Percentiles rank a stretch among this genome's conserved stretches.
Conservation (phyloP, 2,329 filamentous ascomycete genomes). For the Exophiala dermatitidis region DNA sequence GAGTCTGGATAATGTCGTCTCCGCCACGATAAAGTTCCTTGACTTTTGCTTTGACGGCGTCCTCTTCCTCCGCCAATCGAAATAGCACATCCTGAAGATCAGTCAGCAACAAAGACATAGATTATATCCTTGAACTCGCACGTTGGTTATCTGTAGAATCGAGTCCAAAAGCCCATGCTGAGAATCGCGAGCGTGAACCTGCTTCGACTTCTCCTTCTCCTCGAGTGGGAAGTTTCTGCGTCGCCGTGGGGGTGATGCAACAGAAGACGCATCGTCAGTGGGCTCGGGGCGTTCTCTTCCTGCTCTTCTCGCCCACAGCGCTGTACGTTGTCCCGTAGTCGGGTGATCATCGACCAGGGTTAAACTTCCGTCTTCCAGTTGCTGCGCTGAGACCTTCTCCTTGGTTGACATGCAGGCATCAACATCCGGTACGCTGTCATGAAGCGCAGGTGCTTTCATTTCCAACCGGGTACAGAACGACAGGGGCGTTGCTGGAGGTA, state of each 20-base stretch:
- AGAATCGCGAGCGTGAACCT: conserved; percentile 7
- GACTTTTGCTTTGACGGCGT: conserved; percentile 12
- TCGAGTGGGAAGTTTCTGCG: not conserved
- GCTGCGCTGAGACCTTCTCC: not conserved
- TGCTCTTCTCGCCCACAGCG: conserved; percentile 2
- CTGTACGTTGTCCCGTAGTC: conserved; percentile 1
- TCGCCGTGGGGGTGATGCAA: not conserved
- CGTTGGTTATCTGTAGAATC: conserved; percentile 16
- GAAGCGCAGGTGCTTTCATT: not conserved
- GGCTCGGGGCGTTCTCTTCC: conserved; percentile 9
- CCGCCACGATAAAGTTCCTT: conserved; percentile 8
- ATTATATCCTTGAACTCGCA: not conserved
- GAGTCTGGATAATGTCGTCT: conserved; percentile 8
- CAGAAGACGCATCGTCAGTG: conserved; percentile 5
- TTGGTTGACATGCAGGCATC: not conserved
- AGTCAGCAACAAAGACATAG: conserved; percentile 1
- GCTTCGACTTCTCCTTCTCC: not conserved
- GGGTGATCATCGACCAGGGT: conserved; percentile 11
- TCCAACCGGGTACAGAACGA: conserved; percentile 15
- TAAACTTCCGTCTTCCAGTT: conserved; percentile 7
- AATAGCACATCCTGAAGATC: conserved; percentile 15
- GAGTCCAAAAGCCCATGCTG: conserved; percentile 14
- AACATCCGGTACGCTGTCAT: not conserved
- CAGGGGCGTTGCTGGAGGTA: conserved; percentile 10
- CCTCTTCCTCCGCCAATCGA: conserved; percentile 20